Evolutionary conservation across 2,329 filamentous ascomycete species (phyloP).

Genomic region (Penicillium paneum): DNA sequence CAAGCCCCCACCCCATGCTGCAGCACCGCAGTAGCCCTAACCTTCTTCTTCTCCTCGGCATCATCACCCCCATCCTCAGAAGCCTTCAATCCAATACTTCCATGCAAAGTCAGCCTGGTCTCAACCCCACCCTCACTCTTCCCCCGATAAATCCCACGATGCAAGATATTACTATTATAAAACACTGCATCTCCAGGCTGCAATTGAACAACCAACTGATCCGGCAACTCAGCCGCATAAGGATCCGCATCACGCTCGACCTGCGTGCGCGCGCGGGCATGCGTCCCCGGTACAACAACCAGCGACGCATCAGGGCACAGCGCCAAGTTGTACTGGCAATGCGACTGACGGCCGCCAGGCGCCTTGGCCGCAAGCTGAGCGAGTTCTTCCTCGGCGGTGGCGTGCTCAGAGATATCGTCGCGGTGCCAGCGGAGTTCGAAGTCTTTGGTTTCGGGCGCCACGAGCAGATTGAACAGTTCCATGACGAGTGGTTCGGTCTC

Average conservation of each 20-base stretch:
- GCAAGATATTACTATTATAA: conserved; percentile 84
- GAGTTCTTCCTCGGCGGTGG: conserved; percentile 64
- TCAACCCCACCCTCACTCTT: conserved; percentile 38
- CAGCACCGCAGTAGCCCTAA: conserved; percentile 44
- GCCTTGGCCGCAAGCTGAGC: conserved; percentile 53
- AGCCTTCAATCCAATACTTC: conserved; percentile 42
- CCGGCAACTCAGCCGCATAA: conserved; percentile 60
- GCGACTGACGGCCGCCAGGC: conserved; percentile 53
- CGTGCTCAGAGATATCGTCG: conserved; percentile 72
- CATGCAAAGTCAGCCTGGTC: conserved; percentile 44
- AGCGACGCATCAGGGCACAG: conserved; percentile 71
- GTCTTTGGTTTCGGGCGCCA: conserved; percentile 62
- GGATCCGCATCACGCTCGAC: conserved; percentile 65
- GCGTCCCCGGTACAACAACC: conserved; percentile 73
- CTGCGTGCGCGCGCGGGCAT: conserved; percentile 67
- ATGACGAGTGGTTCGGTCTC: conserved; percentile 67
- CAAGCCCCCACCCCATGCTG: conserved; percentile 48
- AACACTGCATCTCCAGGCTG: conserved; percentile 76
- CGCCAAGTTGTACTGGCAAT: conserved; percentile 85
- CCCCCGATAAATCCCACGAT: conserved; percentile 43
- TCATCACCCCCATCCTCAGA: conserved; percentile 14
- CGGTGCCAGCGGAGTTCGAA: conserved; percentile 82
- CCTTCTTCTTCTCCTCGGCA: conserved; percentile 31
- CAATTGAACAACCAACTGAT: conserved; percentile 64
- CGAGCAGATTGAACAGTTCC: conserved; percentile 84